Conservation (phyloP, 257 asterid genomes). For the Euphrasia confusa region DNA sequence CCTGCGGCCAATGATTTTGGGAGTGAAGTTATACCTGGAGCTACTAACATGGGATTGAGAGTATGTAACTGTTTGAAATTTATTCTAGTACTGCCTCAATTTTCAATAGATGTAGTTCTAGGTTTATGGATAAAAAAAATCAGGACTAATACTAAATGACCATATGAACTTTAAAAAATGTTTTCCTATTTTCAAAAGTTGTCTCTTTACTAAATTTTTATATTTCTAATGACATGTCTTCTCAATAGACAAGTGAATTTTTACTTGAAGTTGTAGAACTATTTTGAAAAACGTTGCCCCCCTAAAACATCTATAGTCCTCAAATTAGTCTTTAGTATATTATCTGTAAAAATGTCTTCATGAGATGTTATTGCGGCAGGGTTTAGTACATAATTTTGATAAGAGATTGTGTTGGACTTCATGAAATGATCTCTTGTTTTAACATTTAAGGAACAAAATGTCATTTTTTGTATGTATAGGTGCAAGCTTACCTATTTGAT, state of each 20-base stretch:
- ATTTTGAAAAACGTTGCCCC: too few relatives aligned
- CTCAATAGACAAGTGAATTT: too few relatives aligned
- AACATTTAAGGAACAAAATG: constrained; percentile 19
- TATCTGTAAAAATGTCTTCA: neutral
- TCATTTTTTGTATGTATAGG: constrained; percentile 36
- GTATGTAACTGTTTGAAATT: constrained; percentile 36
- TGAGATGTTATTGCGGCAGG: constrained; percentile 5
- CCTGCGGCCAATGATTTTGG: constrained; percentile 97
- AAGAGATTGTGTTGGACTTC: constrained; percentile 12
- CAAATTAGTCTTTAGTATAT: neutral
- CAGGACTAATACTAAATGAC: too few relatives aligned
- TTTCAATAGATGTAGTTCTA: neutral
- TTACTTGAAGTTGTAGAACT: too few relatives aligned
- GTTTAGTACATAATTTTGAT: constrained; percentile 8
- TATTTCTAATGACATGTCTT: too few relatives aligned
- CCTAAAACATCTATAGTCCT: too few relatives aligned
- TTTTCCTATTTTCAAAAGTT: too few relatives aligned
- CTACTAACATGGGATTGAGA: constrained; percentile 78
- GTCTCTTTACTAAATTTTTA: too few relatives aligned
- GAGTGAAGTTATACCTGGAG: constrained; percentile 98
- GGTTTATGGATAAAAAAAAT: too few relatives aligned
- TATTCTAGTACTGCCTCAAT: constrained; percentile 1
- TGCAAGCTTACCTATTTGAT: constrained; percentile 90
- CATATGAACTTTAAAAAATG: too few relatives aligned
- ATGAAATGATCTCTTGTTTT: constrained; percentile 5